Percentiles rank a stretch among this genome's conserved stretches.
phyloP scores from a whole-genome alignment of 2,329 filamentous ascomycete genomes.

The Stachybotrys elegans region DNA sequence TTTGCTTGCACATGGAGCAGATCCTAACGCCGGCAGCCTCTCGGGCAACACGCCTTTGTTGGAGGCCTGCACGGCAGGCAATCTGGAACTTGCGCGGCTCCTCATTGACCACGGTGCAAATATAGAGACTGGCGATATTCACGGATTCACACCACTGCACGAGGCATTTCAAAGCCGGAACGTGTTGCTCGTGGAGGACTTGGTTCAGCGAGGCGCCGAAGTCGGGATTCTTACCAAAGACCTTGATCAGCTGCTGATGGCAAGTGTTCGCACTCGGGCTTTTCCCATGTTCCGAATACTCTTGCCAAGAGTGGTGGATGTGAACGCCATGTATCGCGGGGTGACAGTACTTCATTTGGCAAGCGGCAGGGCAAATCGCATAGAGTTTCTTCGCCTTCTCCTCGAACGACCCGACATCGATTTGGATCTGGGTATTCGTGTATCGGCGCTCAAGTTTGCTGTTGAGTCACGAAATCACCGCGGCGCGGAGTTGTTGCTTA shows the following conservation, averaged over 20 bases:
- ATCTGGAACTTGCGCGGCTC: constrained; percentile 3
- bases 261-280: constrained; percentile 6
- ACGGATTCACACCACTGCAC: constrained; percentile 9
- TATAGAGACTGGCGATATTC: constrained; percentile 6
- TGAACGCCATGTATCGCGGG: constrained; percentile 5
- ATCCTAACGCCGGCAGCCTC: constrained; percentile 3
- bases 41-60: constrained; percentile 7
- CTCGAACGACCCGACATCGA: constrained; percentile 5
- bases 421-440: neutral
- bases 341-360: constrained; percentile 9
- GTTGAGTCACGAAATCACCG: constrained; percentile 6
- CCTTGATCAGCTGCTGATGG: constrained; percentile 7
- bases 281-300: constrained; percentile 8
- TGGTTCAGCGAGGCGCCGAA: constrained; percentile 11
- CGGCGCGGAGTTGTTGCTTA: constrained; percentile 10
- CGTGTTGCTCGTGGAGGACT: constrained; percentile 5
- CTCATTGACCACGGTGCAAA: constrained; percentile 11
- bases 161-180: constrained; percentile 8
- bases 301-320: constrained; percentile 3
- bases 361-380: constrained; percentile 2
- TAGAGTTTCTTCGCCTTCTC: constrained; percentile 9
- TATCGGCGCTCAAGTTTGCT: constrained; percentile 7
- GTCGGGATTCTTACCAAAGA: constrained; percentile 7
- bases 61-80: constrained; percentile 5
- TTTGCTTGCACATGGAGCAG: constrained; percentile 4